Evolutionary conservation across 2,329 filamentous ascomycete species (phyloP).

Genomic region (Arachnomyces sp.): DNA sequence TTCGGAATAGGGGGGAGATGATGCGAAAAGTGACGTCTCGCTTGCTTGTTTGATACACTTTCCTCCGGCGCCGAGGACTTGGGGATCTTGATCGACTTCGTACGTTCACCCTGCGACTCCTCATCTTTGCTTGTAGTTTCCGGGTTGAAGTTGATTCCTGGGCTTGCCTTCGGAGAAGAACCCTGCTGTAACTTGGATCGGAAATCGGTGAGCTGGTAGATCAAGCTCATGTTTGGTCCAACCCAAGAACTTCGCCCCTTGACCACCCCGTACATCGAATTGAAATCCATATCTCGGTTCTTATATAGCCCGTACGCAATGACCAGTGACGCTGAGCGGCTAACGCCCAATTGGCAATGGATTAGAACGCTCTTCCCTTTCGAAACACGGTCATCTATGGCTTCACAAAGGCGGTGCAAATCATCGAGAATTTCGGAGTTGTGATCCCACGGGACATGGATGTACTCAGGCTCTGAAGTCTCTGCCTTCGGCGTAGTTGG

Average conservation of each 20-base stretch:
- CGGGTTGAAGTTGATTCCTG: slow-evolving; percentile 6
- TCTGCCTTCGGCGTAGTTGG: slow-evolving; percentile 25
- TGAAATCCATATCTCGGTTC: slow-evolving; percentile 53
- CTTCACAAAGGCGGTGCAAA: slow-evolving; percentile 49
- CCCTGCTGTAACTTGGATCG: slow-evolving; percentile 34
- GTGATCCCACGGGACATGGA: slow-evolving; percentile 59
- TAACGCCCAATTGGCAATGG: slow-evolving; percentile 58
- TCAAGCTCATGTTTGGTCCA: slow-evolving; percentile 60
- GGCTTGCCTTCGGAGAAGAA: slow-evolving; percentile 22
- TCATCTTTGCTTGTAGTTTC: neutral
- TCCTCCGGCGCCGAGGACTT: neutral
- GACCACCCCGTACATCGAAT: slow-evolving; percentile 56
- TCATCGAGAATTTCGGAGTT: slow-evolving; percentile 60
- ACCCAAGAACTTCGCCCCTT: slow-evolving; percentile 60
- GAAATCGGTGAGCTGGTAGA: slow-evolving; percentile 60
- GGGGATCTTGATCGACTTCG: neutral
- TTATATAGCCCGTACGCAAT: slow-evolving; percentile 60
- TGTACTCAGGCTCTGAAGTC: slow-evolving; percentile 49
- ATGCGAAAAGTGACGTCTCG: too few species aligned
- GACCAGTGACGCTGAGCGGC: slow-evolving; percentile 56
- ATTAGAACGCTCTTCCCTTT: slow-evolving; percentile 53
- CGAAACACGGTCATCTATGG: slow-evolving; percentile 52
- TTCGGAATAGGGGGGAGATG: too few species aligned
- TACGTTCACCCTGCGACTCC: neutral
- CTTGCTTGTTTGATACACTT: neutral